Percentiles rank a stretch among this genome's conserved stretches.
Conservation (phyloP, 495 filamentous ascomycete species). For the Tuber brumale region DNA sequence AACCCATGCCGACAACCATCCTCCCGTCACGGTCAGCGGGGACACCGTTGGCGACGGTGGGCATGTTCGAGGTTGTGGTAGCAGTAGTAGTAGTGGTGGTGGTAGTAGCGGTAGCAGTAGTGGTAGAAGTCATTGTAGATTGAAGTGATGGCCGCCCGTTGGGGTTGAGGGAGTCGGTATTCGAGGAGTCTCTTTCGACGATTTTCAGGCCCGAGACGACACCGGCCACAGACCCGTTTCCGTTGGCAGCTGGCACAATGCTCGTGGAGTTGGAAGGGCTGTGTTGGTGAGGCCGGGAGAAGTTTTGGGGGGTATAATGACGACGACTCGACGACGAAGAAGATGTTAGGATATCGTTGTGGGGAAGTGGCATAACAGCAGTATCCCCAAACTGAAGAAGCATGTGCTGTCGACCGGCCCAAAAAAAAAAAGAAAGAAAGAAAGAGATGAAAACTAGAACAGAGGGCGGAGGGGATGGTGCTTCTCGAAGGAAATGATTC, state of each 20-base stretch:
- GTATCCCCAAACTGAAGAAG: conserved; percentile 34
- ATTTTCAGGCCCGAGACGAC: conserved; percentile 25
- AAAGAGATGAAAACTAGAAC: not conserved
- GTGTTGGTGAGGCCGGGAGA: conserved; percentile 38
- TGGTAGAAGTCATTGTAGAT: conserved; percentile 14
- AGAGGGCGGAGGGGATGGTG: conserved; percentile 12
- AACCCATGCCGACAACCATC: conserved; percentile 18
- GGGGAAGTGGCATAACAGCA: conserved; percentile 41
- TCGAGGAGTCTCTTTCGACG: conserved; percentile 9
- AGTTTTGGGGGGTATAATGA: conserved; percentile 35
- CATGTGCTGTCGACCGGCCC: conserved; percentile 34
- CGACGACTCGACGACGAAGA: conserved; percentile 31
- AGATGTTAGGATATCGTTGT: conserved; percentile 35
- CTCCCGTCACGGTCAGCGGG: conserved; percentile 27
- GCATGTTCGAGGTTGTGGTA: conserved; percentile 21
- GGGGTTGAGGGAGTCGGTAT: not conserved
- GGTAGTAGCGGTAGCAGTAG: no score
- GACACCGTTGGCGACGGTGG: conserved; percentile 9
- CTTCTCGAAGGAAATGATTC: conserved; percentile 26
- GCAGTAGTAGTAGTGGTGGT: conserved; percentile 9
- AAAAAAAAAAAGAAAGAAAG: conserved; percentile 20
- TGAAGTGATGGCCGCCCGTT: conserved; percentile 22
- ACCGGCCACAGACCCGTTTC: conserved; percentile 31
- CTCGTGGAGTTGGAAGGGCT: conserved; percentile 19
- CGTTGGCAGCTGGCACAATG: conserved; percentile 20